These are phyloP conservation scores for Trichoderma cornu-damae DNA, from an alignment of 2,329 filamentous ascomycete species.

Conservation along the genomic window DNA sequence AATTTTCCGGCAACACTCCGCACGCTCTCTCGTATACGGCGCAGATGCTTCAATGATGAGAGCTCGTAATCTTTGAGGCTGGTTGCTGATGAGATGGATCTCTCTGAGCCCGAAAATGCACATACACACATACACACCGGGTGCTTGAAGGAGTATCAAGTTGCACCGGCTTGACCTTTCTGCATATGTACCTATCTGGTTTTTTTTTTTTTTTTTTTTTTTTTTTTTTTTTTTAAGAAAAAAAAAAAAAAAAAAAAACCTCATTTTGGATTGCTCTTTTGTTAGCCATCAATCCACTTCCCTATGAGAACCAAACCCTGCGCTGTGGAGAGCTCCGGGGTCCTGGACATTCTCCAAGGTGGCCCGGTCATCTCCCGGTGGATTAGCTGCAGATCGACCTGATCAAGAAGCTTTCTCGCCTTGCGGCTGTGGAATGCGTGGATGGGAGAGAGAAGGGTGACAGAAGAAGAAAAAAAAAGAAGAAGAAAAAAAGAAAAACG, in stretches of 20 bases:
- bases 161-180: background rate
- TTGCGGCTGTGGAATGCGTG: background rate
- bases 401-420: conserved; percentile 1
- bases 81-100: background rate
- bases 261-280: too few relatives aligned
- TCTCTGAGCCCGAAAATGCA: too few relatives aligned
- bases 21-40: background rate
- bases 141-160: too few relatives aligned
- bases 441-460: background rate
- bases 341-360: conserved; percentile 6
- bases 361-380: conserved; percentile 9
- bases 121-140: too few relatives aligned
- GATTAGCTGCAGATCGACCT: conserved; percentile 9
- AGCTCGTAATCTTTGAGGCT: background rate
- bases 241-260: too few relatives aligned
- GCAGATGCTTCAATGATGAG: background rate
- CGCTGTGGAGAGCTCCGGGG: conserved; percentile 8
- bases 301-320: background rate
- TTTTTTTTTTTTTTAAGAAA: too few relatives aligned
- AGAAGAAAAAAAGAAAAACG: too few relatives aligned
- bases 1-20: conserved; percentile 1
- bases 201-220: too few relatives aligned
- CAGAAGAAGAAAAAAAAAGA: too few relatives aligned
- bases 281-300: conserved; percentile 1
- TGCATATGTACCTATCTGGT: too few relatives aligned